Evolutionary conservation across 768 basidiomycete species (phyloP), one percentile per base, ranked within the genome.

Genomic region (Russula sp.): DNA sequence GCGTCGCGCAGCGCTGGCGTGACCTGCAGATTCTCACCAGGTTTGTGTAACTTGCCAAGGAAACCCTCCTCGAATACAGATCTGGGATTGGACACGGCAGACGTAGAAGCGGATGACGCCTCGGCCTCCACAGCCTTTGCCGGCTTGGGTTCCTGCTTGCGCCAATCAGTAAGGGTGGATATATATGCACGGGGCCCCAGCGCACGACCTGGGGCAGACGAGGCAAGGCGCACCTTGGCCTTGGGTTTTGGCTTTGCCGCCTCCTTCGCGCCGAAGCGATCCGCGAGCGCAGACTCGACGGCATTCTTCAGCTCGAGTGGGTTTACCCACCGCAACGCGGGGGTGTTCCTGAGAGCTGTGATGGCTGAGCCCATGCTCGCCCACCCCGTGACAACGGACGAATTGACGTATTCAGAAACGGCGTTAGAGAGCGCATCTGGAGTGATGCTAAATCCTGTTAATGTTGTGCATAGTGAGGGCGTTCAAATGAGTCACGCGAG

Each of bases 1-100:
- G 83, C 78, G 64, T 92, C 86, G 49, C 88, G 87, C 55, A 97
- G 83, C 54, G 81, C 79, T 3, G 87, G 81, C 60, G 85, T 80
- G 43, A 90, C 80, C 73, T 99, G 97, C 25, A 89, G 86, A 75
- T 98, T 99, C 70, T 81, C 94, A 46, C 97, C 97, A 9, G 93
- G 92, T 70, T 87, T 93, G 72, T 99, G 95, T 34, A 99, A 84
- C 58, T 83, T 78, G 1, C 93, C 93, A 13, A 99, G 83, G 77
- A 96, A 98, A 5, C 97, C 97, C 70, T 96, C 93, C 63, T 90
- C 87, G 70, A 98, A 99, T 25, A 98, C 88, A 1, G 85, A 75
- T 66, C 81, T 86, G 5, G 65, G 3, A 29, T 32, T 58, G 14
- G 43, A 29, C 16, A 49, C 20, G 38, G 69, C 78, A 70, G 61